Evolutionary conservation across 768 basidiomycete genomes (phyloP), one percentile per base, ranked within the genome.

Genomic region (Tubosaeta sp.): DNA sequence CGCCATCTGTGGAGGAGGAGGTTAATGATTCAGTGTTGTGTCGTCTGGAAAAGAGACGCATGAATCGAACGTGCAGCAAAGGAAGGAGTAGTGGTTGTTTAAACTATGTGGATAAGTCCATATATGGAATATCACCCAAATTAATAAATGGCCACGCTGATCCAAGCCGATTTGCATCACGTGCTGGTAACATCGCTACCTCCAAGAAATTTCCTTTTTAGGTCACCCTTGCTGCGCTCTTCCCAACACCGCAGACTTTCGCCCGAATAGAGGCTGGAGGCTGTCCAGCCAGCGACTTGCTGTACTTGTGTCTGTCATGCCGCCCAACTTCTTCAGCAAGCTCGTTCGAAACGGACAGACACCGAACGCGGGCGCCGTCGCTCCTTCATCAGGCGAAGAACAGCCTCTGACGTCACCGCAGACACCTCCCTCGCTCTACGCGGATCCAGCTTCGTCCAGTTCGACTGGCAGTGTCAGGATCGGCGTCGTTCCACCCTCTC

Each of bases 401-500:
- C 46, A 40, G 9, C 6, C n/a, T 4, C 16, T 36, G 6, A 12
- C 36, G 12, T 49, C 55, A 6, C 39, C 44, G 1, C 34, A 43
- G 5, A 7, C 51, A 0, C 46, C 50, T 18, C 5, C 32, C 3
- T 40, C 48, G 13, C 22, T 41, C 5, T 51, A 58, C 29, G 32
- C 40, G 12, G 34, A 46, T 40, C 10, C 49, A 32, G n/a, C 54
- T 14, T 51, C 51, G 0, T 55, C 53, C 18, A 44, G 44, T 10
- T 62, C 65, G 14, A 27, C 38, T 1, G 57, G 55, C 19, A 68
- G 67, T 52, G 52, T 68, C 11, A 69, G 48, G 46, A 70, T 68
- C 18, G 68, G 67, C 6, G 54, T 68, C 44, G 32, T 68, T 1
- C 68, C 67, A 6, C 67, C 67, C 9, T 68, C 67, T 2, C 67